Conservation (phyloP, 495 filamentous ascomycete genomes). For the Tetracladium setigerum region DNA sequence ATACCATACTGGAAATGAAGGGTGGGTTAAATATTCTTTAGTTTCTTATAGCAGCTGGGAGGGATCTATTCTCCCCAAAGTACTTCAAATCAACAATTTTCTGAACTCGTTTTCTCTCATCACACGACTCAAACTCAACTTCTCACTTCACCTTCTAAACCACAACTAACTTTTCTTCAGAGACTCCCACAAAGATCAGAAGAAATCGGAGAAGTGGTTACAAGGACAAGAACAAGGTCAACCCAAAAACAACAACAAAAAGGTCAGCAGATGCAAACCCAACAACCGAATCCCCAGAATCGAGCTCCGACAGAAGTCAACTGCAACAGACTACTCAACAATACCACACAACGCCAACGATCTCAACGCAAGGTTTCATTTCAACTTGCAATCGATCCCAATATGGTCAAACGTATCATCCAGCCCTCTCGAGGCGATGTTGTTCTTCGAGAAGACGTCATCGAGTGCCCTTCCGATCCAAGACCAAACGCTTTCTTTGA, state of each 20-base stretch:
- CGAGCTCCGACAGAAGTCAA: slow-evolving; percentile 3
- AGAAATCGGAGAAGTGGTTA: too few relatives aligned
- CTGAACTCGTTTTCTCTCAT: too few relatives aligned
- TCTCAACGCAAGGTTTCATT: background rate
- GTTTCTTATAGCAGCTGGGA: too few relatives aligned
- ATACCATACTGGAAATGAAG: too few relatives aligned
- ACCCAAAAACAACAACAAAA: background rate
- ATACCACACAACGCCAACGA: background rate
- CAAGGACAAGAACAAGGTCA: background rate
- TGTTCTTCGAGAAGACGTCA: slow-evolving; percentile 36
- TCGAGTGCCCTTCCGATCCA: slow-evolving; percentile 30
- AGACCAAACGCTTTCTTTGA: slow-evolving; percentile 45
- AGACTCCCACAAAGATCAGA: too few relatives aligned
- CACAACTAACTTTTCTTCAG: too few relatives aligned
- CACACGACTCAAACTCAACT: too few relatives aligned
- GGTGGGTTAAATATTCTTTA: too few relatives aligned
- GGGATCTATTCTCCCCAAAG: too few relatives aligned
- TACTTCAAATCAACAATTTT: too few relatives aligned
- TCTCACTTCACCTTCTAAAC: too few relatives aligned
- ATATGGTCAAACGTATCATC: slow-evolving; percentile 21
- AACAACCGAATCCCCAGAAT: slow-evolving; percentile 4
- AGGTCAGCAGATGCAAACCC: background rate
- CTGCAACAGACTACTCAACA: background rate
- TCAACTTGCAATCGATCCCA: background rate
- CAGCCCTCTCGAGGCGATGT: slow-evolving; percentile 28